A percentile compares a stretch with the other conserved stretches of the same genome.
Evolutionary conservation across 2,329 filamentous ascomycete species (phyloP).

Genomic region (Aspergillus fischeri): DNA sequence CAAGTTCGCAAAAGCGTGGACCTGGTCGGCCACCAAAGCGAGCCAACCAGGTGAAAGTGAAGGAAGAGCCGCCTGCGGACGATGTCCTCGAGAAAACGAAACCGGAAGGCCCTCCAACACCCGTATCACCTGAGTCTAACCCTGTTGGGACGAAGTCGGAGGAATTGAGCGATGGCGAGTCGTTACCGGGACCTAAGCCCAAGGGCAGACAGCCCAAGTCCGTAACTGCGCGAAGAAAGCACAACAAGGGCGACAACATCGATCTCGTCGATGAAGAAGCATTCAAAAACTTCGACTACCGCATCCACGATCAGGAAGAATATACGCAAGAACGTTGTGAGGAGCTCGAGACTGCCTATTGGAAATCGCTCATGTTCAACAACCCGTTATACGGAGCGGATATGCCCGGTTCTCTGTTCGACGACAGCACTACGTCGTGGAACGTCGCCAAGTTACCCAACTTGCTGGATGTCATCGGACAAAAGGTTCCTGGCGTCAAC

Average conservation of each 20-base stretch:
- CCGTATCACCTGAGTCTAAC: slow-evolving; percentile 53
- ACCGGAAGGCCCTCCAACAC: slow-evolving; percentile 49
- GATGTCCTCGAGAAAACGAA: slow-evolving; percentile 37
- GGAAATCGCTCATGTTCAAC: slow-evolving; percentile 95
- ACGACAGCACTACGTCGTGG: slow-evolving; percentile 75
- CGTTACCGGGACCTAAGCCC: slow-evolving; percentile 38
- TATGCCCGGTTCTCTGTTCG: slow-evolving; percentile 91
- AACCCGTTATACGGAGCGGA: slow-evolving; percentile 94
- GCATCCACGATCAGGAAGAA: slow-evolving; percentile 75
- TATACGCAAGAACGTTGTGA: slow-evolving; percentile 89
- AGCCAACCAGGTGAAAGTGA: slow-evolving; percentile 35
- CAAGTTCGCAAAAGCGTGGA: slow-evolving; percentile 45
- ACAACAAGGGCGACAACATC: slow-evolving; percentile 72
- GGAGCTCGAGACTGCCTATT: slow-evolving; percentile 90
- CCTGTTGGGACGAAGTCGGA: slow-evolving; percentile 55
- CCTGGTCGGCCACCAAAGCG: slow-evolving; percentile 38
- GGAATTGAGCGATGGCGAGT: slow-evolving; percentile 42
- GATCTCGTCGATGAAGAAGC: slow-evolving; percentile 83
- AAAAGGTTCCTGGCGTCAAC: slow-evolving; percentile 95
- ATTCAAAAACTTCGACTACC: slow-evolving; percentile 88
- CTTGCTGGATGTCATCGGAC: slow-evolving; percentile 85
- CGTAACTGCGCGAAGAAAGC: slow-evolving; percentile 80
- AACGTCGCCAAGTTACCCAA: slow-evolving; percentile 95
- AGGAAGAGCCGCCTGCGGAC: slow-evolving; percentile 34
- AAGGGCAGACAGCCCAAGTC: slow-evolving; percentile 62